These are phyloP conservation scores for Hyaloraphidium curvatum DNA, from an alignment of 192 early-diverging fungal species.

Conservation along the genomic window DNA sequence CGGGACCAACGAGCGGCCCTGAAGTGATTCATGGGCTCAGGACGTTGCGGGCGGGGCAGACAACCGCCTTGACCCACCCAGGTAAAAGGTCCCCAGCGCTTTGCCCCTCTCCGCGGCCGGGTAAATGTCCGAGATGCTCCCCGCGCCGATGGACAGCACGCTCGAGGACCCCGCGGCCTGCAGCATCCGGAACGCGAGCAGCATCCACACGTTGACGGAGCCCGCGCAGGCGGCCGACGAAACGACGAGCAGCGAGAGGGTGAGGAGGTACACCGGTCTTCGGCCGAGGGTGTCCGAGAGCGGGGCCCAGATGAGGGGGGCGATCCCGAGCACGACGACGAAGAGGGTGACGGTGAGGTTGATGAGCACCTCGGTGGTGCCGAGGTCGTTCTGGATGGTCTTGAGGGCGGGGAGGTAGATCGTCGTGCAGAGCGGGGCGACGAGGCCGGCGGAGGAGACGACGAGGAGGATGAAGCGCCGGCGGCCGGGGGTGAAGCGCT, in stretches of 20 bases:
- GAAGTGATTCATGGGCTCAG: too few relatives aligned
- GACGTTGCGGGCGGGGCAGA: too few relatives aligned
- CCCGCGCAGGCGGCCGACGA: not conserved
- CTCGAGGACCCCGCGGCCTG: not conserved
- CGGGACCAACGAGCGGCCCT: too few relatives aligned
- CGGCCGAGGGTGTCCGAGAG: not conserved
- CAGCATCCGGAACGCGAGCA: not conserved
- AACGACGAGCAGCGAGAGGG: not conserved
- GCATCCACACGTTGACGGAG: not conserved
- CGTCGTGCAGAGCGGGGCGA: not conserved
- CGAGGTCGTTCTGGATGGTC: not conserved
- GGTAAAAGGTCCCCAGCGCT: slow-evolving; percentile 28
- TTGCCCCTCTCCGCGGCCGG: slow-evolving; percentile 25
- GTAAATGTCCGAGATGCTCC: slow-evolving; percentile 30
- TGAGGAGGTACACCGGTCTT: not conserved
- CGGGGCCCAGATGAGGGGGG: not conserved
- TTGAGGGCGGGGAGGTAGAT: not conserved
- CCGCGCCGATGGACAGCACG: slow-evolving; percentile 16
- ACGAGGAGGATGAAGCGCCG: not conserved
- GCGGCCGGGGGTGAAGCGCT: too few relatives aligned
- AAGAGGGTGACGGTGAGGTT: not conserved
- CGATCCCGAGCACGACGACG: not conserved
- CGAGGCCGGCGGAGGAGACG: not conserved
- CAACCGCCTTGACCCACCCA: too few relatives aligned
- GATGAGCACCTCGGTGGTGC: not conserved